Conservation (phyloP, 495 filamentous ascomycete genomes). For the Chlorociboria aeruginascens region DNA sequence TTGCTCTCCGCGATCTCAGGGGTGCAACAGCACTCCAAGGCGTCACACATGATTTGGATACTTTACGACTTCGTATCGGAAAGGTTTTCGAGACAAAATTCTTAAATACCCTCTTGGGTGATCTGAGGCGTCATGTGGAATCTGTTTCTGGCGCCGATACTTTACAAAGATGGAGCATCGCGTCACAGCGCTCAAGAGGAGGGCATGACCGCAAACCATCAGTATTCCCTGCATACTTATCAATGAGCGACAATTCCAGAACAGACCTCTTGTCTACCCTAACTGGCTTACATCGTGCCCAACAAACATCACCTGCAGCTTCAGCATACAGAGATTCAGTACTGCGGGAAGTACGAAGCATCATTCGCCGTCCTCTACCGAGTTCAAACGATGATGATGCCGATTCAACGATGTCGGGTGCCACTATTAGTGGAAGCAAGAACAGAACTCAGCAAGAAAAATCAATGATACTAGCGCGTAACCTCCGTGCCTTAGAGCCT, state of each 20-base stretch:
- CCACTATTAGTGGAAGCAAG: constrained; percentile 60
- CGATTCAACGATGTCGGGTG: constrained; percentile 79
- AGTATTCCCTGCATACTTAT: constrained; percentile 61
- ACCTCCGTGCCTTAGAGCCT: constrained; percentile 73
- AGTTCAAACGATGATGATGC: constrained; percentile 88
- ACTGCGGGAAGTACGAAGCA: constrained; percentile 71
- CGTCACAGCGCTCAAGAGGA: constrained; percentile 43
- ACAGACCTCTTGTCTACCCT: constrained; percentile 53
- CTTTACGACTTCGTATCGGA: constrained; percentile 68
- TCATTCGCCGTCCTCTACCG: constrained; percentile 77
- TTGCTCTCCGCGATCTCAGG: constrained; percentile 55
- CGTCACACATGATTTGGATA: constrained; percentile 60
- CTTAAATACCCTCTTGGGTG: constrained; percentile 61
- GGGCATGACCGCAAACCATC: constrained; percentile 53
- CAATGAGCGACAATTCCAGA: constrained; percentile 54
- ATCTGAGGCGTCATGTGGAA: constrained; percentile 74
- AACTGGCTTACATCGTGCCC: constrained; percentile 66
- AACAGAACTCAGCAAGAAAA: constrained; percentile 76
- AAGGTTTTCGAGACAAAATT: constrained; percentile 78
- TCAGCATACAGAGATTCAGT: constrained; percentile 79
- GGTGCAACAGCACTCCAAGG: constrained; percentile 70
- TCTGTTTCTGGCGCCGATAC: constrained; percentile 60
- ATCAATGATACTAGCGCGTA: constrained; percentile 78
- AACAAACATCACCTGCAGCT: constrained; percentile 65
- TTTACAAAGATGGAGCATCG: constrained; percentile 59